Evolutionary conservation across 2,329 filamentous ascomycete species (phyloP).

Genomic region (Colletotrichum sp.): DNA sequence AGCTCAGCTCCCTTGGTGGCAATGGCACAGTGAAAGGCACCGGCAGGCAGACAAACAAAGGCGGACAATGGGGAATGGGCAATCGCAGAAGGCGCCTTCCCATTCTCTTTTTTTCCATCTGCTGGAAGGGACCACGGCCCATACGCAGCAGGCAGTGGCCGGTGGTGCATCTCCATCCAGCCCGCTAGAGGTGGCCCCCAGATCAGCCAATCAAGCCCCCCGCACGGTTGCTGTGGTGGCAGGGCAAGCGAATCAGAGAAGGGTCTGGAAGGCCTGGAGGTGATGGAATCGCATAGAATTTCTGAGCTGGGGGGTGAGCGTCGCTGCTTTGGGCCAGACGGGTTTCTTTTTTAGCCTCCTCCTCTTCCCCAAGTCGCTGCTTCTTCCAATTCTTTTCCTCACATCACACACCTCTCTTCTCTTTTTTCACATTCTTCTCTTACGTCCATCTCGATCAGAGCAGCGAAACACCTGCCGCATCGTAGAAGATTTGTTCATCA

Average conservation of each 20-base stretch:
- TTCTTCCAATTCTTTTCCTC: slow-evolving; percentile 16
- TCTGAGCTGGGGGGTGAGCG: slow-evolving; percentile 31
- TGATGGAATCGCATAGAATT: slow-evolving; percentile 54
- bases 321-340: slow-evolving; percentile 13
- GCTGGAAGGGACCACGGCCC: neutral
- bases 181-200: neutral
- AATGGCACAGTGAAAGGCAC: neutral
- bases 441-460: slow-evolving; percentile 27
- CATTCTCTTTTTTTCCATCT: slow-evolving; percentile 4
- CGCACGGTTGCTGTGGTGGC: slow-evolving; percentile 26
- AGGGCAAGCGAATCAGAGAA: slow-evolving; percentile 26
- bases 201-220: slow-evolving; percentile 22
- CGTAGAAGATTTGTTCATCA: slow-evolving; percentile 13
- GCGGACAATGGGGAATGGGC: neutral
- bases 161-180: slow-evolving; percentile 5
- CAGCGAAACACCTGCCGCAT: slow-evolving; percentile 28
- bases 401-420: slow-evolving; percentile 8
- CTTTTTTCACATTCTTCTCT: slow-evolving; percentile 4
- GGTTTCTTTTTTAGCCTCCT: slow-evolving; percentile 41
- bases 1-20: neutral
- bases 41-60: neutral
- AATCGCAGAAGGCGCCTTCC: neutral
- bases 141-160: neutral
- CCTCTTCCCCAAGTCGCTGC: slow-evolving; percentile 21
- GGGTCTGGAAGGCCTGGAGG: slow-evolving; percentile 26